Base-by-base conservation (phyloP, 2,329 filamentous ascomycete genomes). In the Pseudocercospora pini-densiflorae region DNA sequence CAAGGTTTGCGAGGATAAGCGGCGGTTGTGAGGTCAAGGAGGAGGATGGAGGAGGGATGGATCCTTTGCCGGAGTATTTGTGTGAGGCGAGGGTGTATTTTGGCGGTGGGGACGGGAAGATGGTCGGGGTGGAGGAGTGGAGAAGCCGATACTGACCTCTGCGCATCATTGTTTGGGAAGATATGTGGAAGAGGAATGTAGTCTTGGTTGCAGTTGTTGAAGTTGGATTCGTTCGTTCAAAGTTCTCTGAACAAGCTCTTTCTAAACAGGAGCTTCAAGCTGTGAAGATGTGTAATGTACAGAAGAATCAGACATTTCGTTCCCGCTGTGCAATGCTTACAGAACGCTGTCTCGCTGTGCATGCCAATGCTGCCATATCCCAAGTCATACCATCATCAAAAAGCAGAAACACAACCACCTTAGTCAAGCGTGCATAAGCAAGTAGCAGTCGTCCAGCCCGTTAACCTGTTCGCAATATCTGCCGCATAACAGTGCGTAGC, bases 401-500 rank as follows among this genome's bases (percentile, higher is more conserved):
- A 33, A 33, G 8, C 9, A 27, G 27, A 10, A 55, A 33, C 51
- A 16, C 16, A 14, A 14, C 19, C 12, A 6, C 23, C 24, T 4
- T 24, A 27, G n/a, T 61, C 49, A 3, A 67, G 51, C 5, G 33
- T 54, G 36, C 67, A 69, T 10, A 19, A 23, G 36, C 59, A 47
- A 10, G 29, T 24, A 1, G 51, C 54, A 6, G 51, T 64, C 2
- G 62, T 67, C 81, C 81, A 83, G 8, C 82, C 80, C 4, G 77
- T 77, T 45, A 85, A 74, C 33, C 82, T 77, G 71, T 85, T 85
- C 43, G 85, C 84, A 70, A 87, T 77, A 68, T 87, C 85, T 16
- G 77, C 79, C n/a, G 80, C 77, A 71, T 87, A 87, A 78, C 85
- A 86, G 68, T 82, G 81, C n/a, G 83, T 85, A 12, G 79, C 80